Evolutionary conservation across 108 stramenopile genomes (phyloP), one percentile per base, ranked within the genome.

Genomic region (Hondaea fermentalgiana): DNA sequence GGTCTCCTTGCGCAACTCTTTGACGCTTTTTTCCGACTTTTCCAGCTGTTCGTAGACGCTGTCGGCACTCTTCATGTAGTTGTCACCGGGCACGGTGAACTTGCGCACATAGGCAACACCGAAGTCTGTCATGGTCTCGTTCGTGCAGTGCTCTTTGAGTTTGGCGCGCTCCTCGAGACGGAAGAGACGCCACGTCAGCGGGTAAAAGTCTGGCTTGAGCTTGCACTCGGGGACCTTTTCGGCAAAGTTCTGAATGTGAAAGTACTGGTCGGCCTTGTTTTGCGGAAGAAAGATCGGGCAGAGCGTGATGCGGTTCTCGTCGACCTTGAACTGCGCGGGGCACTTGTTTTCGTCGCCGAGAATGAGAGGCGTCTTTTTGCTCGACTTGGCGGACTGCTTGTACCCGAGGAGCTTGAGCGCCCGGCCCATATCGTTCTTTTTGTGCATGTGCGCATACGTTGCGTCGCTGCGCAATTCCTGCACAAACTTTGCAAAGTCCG

Each of bases 21-120:
- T 83, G 49, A 83, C 76, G 51, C 76, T 47, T 45, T 83, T 83
- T 23, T 83, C 76, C 25, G 76, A 83, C 76, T 83, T 83, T 53
- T 53, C 51, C 19, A 83, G 76, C 51, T 83, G 76, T 16, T 83
- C 76, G 28, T 83, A 83, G 49, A 83, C 49, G 76, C 76, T 83
- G n/a, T 83, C 76, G 76, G 76, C 76, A 23, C 76, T 83, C 51
- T 83, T 83, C 76, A 83, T 83, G 76, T 83, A 83, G 51, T 83
- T 83, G 19, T 47, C 45, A 12, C 76, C 76, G 12, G 76, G 76
- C 25, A 83, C 76, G 25, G 76, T 83, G 76, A 83, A 83, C 76
- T 83, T 83, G 45, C 76, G 76, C 12, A 83, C 76, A 3, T 83
- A 83, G 49, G 76, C 76, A 2, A 53, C 76, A 45, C 76, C 76